Percentiles rank a stretch among this genome's conserved stretches.
These are phyloP conservation scores for Wickerhamiella kurtzmanii DNA, from an alignment of 805 yeast genomes.

Conservation along the genomic window DNA sequence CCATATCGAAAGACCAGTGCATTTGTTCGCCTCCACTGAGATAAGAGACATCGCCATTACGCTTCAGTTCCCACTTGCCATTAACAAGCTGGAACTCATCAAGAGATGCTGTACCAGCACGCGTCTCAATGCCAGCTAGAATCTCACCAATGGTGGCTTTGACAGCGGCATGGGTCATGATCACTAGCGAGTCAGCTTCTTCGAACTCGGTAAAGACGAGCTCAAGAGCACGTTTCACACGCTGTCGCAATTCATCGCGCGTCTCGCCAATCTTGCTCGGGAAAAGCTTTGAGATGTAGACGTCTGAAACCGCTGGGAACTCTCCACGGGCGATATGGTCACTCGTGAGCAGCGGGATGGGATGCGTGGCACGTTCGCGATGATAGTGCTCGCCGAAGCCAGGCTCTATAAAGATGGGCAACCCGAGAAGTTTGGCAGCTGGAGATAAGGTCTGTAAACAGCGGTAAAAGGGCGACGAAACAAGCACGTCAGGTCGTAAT, in stretches of 20 bases:
- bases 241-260: conserved; percentile 48
- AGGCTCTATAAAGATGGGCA: conserved; percentile 54
- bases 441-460: conserved; percentile 77
- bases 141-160: conserved; percentile 80
- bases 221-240: conserved; percentile 45
- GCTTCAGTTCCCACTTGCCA: conserved; percentile 43
- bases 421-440: conserved; percentile 41
- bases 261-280: conserved; percentile 53
- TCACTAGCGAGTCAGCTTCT: conserved; percentile 44
- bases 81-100: conserved; percentile 40
- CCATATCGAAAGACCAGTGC: conserved; percentile 44
- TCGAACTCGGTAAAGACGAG: conserved; percentile 35
- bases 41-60: conserved; percentile 65
- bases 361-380: conserved; percentile 52
- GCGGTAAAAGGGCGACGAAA: conserved; percentile 77
- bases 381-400: conserved; percentile 92
- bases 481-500: conserved; percentile 26
- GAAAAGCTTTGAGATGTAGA: conserved; percentile 48
- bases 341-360: conserved; percentile 26
- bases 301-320: conserved; percentile 22
- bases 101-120: conserved; percentile 78
- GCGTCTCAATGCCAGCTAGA: conserved; percentile 37
- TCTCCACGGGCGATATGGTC: conserved; percentile 31
- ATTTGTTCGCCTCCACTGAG: conserved; percentile 73
- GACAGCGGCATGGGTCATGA: conserved; percentile 90